Conservation (phyloP, 2,329 filamentous ascomycete genomes). For the Fusarium verticillioides region DNA sequence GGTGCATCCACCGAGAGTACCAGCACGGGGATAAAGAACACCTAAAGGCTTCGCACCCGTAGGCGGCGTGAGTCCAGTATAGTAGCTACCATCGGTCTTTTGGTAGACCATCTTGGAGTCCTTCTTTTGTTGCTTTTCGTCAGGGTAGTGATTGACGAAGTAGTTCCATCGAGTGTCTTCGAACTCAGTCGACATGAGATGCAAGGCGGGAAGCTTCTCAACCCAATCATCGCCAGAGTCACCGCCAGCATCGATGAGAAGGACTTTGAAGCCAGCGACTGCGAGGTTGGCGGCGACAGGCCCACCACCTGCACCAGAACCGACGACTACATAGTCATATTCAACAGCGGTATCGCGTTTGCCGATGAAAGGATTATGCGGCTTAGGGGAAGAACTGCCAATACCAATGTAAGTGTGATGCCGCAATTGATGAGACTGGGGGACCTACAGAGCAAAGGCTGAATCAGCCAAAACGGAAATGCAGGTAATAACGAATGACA, state of each 20-base stretch:
- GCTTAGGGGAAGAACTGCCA: neutral
- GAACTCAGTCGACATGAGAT: conserved; percentile 43
- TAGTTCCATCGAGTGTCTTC: conserved; percentile 63
- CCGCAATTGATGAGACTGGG: rapidly evolving
- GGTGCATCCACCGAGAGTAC: conserved; percentile 55
- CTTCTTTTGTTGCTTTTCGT: conserved; percentile 57
- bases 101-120: conserved; percentile 61
- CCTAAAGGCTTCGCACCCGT: conserved; percentile 53
- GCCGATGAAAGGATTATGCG: conserved; percentile 22
- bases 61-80: conserved; percentile 49
- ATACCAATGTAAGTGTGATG: neutral
- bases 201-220: conserved; percentile 45
- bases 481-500: conserved; percentile 17
- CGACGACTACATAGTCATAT: conserved; percentile 71
- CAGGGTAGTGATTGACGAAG: conserved; percentile 69
- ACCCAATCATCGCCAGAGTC: conserved; percentile 57
- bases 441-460: conserved; percentile 10
- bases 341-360: conserved; percentile 11
- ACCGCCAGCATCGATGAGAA: conserved; percentile 69
- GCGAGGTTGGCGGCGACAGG: conserved; percentile 67
- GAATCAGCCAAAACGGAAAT: conserved; percentile 26
- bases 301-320: conserved; percentile 66
- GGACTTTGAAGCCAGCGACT: conserved; percentile 64
- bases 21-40: conserved; percentile 57
- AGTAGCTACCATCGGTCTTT: conserved; percentile 51